Evolutionary conservation across 768 basidiomycete species (phyloP).

Genomic region (Hebeloma cylindrosporum): DNA sequence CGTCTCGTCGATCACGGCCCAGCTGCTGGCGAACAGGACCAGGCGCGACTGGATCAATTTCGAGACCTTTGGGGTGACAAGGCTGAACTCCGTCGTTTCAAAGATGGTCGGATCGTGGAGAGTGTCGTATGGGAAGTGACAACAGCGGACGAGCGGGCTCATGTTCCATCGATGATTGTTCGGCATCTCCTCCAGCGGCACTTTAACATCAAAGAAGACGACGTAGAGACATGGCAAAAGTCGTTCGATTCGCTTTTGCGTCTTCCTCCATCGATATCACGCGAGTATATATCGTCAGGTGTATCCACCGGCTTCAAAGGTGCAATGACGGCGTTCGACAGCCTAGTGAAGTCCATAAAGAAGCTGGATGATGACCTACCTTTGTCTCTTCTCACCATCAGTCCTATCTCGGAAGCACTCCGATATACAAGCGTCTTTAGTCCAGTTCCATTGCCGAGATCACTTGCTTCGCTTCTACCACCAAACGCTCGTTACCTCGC

Average conservation of each 20-base stretch:
- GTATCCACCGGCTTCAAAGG: constrained; percentile 63
- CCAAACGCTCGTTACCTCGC: constrained; percentile 64
- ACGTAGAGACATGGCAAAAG: constrained; percentile 57
- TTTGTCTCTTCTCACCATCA: constrained; percentile 72
- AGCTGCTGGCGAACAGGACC: constrained; percentile 60
- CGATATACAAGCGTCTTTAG: constrained; percentile 83
- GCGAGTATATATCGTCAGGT: constrained; percentile 40
- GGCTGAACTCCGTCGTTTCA: constrained; percentile 91
- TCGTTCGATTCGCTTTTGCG: constrained; percentile 58
- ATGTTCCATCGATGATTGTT: constrained; percentile 75
- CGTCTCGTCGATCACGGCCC: constrained; percentile 94
- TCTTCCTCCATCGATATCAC: constrained; percentile 55
- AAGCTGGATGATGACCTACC: constrained; percentile 72
- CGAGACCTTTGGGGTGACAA: constrained; percentile 89
- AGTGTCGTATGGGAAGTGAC: constrained; percentile 96
- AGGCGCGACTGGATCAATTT: constrained; percentile 57
- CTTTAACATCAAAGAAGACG: constrained; percentile 59
- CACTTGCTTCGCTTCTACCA: constrained; percentile 52
- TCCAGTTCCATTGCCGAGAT: constrained; percentile 69
- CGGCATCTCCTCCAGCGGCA: constrained; percentile 73
- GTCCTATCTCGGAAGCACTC: constrained; percentile 68
- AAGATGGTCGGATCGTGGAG: constrained; percentile 90
- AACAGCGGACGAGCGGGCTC: constrained; percentile 74
- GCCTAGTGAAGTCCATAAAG: constrained; percentile 73
- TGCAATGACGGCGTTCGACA: constrained; percentile 78